These are phyloP conservation scores for Theileria sp. DNA, from an alignment of 169 alveolate genomes.

Conservation along the genomic window DNA sequence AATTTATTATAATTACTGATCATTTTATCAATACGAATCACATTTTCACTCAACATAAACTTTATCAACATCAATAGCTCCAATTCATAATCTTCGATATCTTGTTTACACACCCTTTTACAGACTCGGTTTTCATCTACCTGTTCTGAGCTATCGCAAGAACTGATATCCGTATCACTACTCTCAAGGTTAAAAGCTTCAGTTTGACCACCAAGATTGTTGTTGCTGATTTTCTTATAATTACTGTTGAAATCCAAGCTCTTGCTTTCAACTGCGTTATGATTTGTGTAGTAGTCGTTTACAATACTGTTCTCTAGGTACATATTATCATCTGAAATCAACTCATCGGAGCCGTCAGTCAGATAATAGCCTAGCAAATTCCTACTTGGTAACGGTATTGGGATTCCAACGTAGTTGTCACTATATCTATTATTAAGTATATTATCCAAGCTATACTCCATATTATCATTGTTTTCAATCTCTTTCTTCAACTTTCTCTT, in stretches of 20 bases:
- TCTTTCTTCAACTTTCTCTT: neutral
- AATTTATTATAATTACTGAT: neutral
- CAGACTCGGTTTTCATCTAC: conserved; percentile 22
- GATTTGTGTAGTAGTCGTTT: neutral
- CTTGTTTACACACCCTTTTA: conserved; percentile 23
- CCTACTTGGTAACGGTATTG: conserved; percentile 60
- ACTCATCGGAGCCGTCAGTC: conserved; percentile 79
- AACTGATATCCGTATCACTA: conserved; percentile 40
- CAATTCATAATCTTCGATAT: neutral
- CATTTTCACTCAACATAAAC: neutral
- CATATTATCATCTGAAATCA: conserved; percentile 66
- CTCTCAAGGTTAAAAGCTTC: conserved; percentile 21
- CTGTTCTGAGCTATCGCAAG: conserved; percentile 12
- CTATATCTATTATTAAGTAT: conserved; percentile 40
- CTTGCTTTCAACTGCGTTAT: conserved; percentile 14
- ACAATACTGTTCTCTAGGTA: conserved; percentile 2
- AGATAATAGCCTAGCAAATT: conserved; percentile 70
- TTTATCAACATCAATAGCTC: neutral
- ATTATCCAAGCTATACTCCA: conserved; percentile 43
- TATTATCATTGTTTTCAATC: neutral
- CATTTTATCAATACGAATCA: neutral
- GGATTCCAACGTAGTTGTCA: conserved; percentile 67
- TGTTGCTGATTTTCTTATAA: conserved; percentile 31
- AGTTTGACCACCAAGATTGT: conserved; percentile 23
- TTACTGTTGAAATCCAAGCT: conserved; percentile 19